Conservation (phyloP, 1,139 yeast species). For the Nadsonia starkeyi-henricii region DNA sequence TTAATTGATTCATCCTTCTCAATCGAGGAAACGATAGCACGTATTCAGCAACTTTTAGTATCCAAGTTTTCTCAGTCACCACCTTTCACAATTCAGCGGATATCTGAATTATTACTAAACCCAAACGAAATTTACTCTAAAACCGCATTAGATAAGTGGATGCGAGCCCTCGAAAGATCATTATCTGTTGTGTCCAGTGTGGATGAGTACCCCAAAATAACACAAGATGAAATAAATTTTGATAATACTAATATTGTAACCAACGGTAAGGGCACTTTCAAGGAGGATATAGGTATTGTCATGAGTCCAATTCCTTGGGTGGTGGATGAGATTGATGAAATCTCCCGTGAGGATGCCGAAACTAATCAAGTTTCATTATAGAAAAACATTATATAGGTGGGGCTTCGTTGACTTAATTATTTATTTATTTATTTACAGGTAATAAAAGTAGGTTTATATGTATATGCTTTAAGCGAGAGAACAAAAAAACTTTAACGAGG, state of each 20-base stretch:
- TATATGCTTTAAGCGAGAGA: too few species aligned
- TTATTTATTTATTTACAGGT: too few species aligned
- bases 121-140: conserved; percentile 29
- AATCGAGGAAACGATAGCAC: conserved; percentile 13
- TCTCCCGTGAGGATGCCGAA: too few species aligned
- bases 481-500: too few species aligned
- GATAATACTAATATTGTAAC: conserved; percentile 10
- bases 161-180: conserved; percentile 25
- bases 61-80: conserved; percentile 28
- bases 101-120: conserved; percentile 37
- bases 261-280: conserved; percentile 10
- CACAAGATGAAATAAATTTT: conserved; percentile 7
- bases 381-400: too few species aligned
- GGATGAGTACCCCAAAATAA: conserved; percentile 17
- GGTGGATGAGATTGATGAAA: conserved; percentile 12
- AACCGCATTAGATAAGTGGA: conserved; percentile 24
- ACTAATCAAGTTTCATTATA: too few species aligned
- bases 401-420: too few species aligned
- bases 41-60: conserved; percentile 17
- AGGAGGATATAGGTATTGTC: conserved; percentile 12
- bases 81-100: conserved; percentile 45
- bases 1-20: conserved; percentile 15
- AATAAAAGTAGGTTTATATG: too few species aligned
- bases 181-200: conserved; percentile 23
- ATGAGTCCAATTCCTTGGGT: conserved; percentile 21